phyloP scores from a whole-genome alignment of 768 basidiomycete genomes.

The Cystobasidium ongulense region DNA sequence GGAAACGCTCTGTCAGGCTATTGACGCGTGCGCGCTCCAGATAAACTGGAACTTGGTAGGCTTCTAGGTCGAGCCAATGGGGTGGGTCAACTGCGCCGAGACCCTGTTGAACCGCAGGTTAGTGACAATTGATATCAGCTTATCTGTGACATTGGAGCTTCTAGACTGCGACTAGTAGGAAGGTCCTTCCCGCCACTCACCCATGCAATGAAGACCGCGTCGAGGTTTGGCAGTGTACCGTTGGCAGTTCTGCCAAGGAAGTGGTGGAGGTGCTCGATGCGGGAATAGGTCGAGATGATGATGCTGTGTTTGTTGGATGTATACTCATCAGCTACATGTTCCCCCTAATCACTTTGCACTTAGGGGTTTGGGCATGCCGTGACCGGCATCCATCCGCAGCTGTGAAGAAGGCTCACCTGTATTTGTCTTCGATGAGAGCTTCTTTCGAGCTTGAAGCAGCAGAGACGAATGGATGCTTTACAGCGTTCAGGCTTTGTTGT shows the following conservation, averaged over 20 bases:
- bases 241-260: conserved; percentile 19
- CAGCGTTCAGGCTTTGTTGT: background rate
- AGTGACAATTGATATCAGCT: too few species aligned
- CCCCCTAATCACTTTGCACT: background rate
- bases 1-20: conserved; percentile 25
- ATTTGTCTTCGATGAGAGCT: conserved; percentile 2
- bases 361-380: background rate
- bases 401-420: background rate
- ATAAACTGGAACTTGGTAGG: conserved; percentile 23
- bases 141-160: too few species aligned
- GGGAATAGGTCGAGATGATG: conserved; percentile 23
- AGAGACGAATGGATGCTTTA: background rate
- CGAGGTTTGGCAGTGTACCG: conserved; percentile 16
- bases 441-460: background rate
- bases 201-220: conserved; percentile 29
- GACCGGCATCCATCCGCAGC: background rate
- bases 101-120: conserved; percentile 13
- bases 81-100: conserved; percentile 27
- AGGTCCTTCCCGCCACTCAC: conserved; percentile 1
- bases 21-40: conserved; percentile 16
- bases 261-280: conserved; percentile 19
- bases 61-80: background rate
- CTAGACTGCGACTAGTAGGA: background rate
- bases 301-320: conserved; percentile 11
- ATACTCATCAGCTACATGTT: background rate